Evolutionary conservation across 1,139 yeast genomes (phyloP).

Genomic region (Yamadazyma sp.): DNA sequence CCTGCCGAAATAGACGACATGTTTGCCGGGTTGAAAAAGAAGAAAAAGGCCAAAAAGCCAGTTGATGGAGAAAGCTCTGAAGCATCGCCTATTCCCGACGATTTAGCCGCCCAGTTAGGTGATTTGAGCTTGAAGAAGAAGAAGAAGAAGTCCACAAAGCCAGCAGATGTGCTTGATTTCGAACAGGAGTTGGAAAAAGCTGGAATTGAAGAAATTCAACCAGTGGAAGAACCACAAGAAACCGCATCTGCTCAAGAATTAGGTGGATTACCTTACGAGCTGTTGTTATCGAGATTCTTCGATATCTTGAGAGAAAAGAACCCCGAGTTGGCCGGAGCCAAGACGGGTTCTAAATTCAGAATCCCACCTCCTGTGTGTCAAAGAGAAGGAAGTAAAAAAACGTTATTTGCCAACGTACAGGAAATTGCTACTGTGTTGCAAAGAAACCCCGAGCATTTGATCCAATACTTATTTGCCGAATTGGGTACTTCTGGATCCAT

Average conservation of each 20-base stretch:
- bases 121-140: slow-evolving; percentile 82
- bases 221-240: slow-evolving; percentile 22
- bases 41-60: slow-evolving; percentile 50
- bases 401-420: slow-evolving; percentile 93
- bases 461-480: slow-evolving; percentile 96
- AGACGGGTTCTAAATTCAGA: slow-evolving; percentile 88
- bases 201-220: slow-evolving; percentile 62
- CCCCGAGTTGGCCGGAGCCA: slow-evolving; percentile 97
- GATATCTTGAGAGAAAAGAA: slow-evolving; percentile 83
- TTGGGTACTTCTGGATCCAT: slow-evolving; percentile 99
- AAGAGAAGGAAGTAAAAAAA: slow-evolving; percentile 97
- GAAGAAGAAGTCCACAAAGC: slow-evolving; percentile 73
- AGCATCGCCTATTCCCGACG: slow-evolving; percentile 47
- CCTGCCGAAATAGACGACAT: slow-evolving; percentile 46
- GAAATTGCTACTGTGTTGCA: slow-evolving; percentile 92
- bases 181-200: slow-evolving; percentile 90
- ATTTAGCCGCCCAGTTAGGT: slow-evolving; percentile 62
- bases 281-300: slow-evolving; percentile 81
- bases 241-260: slow-evolving; percentile 17
- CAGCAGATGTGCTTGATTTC: slow-evolving; percentile 68
- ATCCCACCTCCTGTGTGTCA: slow-evolving; percentile 97
- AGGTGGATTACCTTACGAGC: slow-evolving; percentile 63
- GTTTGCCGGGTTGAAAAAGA: slow-evolving; percentile 55
- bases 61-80: slow-evolving; percentile 31
- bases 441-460: slow-evolving; percentile 95